These are phyloP conservation scores for Pleurotus eryngii DNA, from an alignment of 768 basidiomycete genomes.

Conservation along the genomic window DNA sequence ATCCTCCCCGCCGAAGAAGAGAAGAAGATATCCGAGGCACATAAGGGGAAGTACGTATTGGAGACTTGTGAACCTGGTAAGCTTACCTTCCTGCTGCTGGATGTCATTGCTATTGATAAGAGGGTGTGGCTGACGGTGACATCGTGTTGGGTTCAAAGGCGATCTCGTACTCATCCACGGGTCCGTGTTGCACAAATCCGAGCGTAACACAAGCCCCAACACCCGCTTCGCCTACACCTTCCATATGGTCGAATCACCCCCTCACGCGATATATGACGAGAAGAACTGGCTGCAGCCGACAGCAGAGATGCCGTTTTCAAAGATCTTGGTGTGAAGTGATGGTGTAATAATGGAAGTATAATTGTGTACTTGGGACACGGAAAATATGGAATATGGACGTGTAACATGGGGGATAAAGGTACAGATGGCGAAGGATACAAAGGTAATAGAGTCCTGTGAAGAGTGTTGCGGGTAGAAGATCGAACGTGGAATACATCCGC, in stretches of 20 bases:
- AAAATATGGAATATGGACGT: too few relatives aligned
- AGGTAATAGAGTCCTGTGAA: too few relatives aligned
- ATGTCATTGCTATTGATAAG: neutral
- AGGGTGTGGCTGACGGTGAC: too few relatives aligned
- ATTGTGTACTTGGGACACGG: too few relatives aligned
- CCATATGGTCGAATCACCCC: slow-evolving; percentile 85
- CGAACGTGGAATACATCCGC: too few relatives aligned
- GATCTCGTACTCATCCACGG: slow-evolving; percentile 95
- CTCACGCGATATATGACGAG: slow-evolving; percentile 71
- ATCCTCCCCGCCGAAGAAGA: slow-evolving; percentile 39
- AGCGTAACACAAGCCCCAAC: slow-evolving; percentile 74
- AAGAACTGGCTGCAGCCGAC: slow-evolving; percentile 98
- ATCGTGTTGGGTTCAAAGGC: slow-evolving; percentile 36
- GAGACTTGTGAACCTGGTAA: slow-evolving; percentile 74
- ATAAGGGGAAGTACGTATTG: slow-evolving; percentile 53
- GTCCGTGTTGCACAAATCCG: slow-evolving; percentile 87
- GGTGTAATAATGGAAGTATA: too few relatives aligned
- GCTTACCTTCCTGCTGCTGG: neutral
- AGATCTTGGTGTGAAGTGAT: neutral
- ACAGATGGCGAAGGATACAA: too few relatives aligned
- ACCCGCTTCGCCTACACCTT: slow-evolving; percentile 95
- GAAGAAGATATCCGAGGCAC: slow-evolving; percentile 20
- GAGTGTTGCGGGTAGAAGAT: too few relatives aligned
- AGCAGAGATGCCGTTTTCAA: slow-evolving; percentile 72
- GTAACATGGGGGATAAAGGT: too few relatives aligned